These are phyloP conservation scores for Rhynchospora breviuscula DNA, from an alignment of 176 grass and related monocot genomes.

Conservation along the genomic window DNA sequence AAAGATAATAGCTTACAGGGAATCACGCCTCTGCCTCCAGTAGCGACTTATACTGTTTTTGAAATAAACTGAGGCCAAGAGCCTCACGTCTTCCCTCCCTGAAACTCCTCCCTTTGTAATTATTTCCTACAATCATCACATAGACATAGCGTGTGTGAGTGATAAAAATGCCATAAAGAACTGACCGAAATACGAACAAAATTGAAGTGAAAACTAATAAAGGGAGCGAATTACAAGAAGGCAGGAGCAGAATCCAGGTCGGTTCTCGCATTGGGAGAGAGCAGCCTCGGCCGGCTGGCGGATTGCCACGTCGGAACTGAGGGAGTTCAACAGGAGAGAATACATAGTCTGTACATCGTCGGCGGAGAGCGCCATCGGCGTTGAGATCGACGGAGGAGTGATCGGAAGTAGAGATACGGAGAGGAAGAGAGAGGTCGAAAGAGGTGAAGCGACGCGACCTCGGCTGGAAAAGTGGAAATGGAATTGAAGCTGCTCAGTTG, in stretches of 20 bases:
- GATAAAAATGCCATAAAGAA: neutral
- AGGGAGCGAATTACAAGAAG: conserved; percentile 60
- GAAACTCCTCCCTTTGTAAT: conserved; percentile 61
- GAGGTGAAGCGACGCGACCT: neutral
- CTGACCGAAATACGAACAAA: neutral
- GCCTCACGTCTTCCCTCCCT: conserved; percentile 80
- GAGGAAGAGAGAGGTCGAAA: neutral
- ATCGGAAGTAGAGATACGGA: conserved; percentile 1
- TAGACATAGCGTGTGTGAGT: neutral
- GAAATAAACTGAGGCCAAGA: conserved; percentile 90
- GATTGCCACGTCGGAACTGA: conserved; percentile 62
- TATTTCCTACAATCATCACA: conserved; percentile 66
- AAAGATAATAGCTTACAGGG: conserved; percentile 42
- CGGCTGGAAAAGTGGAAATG: neutral
- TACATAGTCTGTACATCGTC: conserved; percentile 80
- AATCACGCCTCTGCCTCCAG: conserved; percentile 78
- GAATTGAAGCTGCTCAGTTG: neutral
- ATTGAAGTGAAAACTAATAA: neutral
- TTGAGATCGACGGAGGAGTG: neutral
- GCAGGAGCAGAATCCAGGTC: conserved; percentile 88
- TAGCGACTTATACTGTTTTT: conserved; percentile 98
- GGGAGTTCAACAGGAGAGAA: conserved; percentile 72
- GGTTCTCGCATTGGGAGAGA: conserved; percentile 78
- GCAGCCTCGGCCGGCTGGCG: conserved; percentile 73
- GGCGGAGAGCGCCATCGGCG: conserved; percentile 76